phyloP scores from a whole-genome alignment of 2,329 filamentous ascomycete genomes.

The Metarhizium sp. region DNA sequence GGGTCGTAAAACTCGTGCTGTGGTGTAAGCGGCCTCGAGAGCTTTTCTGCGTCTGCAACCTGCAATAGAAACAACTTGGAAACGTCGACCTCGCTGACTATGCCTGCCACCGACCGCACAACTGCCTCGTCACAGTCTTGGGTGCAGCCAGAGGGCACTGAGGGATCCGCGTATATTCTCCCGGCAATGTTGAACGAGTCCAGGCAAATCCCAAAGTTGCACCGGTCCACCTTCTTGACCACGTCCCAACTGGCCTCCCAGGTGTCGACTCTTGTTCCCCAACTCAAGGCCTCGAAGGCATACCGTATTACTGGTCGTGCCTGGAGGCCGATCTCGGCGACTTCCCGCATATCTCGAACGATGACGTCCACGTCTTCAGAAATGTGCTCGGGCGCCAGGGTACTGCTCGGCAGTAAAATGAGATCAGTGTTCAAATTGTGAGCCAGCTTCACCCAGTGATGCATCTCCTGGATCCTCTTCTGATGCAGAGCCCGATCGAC shows the following conservation, averaged over 20 bases:
- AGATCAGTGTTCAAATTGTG: slow-evolving; percentile 57
- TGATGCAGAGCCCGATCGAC: slow-evolving; percentile 50
- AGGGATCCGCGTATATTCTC: slow-evolving; percentile 61
- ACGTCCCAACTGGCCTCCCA: slow-evolving; percentile 68
- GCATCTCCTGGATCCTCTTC: slow-evolving; percentile 50
- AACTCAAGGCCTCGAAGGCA: slow-evolving; percentile 65
- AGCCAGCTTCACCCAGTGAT: slow-evolving; percentile 60
- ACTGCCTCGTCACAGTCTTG: slow-evolving; percentile 46
- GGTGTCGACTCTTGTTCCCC: slow-evolving; percentile 58
- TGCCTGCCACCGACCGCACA: slow-evolving; percentile 39
- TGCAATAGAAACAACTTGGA: slow-evolving; percentile 67
- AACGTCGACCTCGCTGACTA: slow-evolving; percentile 47
- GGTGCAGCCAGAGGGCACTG: slow-evolving; percentile 39
- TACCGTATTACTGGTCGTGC: slow-evolving; percentile 52
- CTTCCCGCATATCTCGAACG: slow-evolving; percentile 49
- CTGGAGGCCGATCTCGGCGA: slow-evolving; percentile 57
- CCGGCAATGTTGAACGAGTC: slow-evolving; percentile 74
- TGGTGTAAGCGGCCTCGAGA: slow-evolving; percentile 49
- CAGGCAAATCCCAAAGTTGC: slow-evolving; percentile 68
- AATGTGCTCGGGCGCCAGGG: slow-evolving; percentile 41
- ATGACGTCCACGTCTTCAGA: slow-evolving; percentile 43
- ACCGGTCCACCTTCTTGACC: slow-evolving; percentile 51
- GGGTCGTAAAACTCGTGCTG: slow-evolving; percentile 25
- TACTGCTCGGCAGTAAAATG: slow-evolving; percentile 66
- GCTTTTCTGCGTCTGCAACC: slow-evolving; percentile 62